Percentiles rank a stretch among this genome's conserved stretches.
These are phyloP conservation scores for Coemansia sp. DNA, from an alignment of 192 early-diverging fungal genomes.

Conservation along the genomic window DNA sequence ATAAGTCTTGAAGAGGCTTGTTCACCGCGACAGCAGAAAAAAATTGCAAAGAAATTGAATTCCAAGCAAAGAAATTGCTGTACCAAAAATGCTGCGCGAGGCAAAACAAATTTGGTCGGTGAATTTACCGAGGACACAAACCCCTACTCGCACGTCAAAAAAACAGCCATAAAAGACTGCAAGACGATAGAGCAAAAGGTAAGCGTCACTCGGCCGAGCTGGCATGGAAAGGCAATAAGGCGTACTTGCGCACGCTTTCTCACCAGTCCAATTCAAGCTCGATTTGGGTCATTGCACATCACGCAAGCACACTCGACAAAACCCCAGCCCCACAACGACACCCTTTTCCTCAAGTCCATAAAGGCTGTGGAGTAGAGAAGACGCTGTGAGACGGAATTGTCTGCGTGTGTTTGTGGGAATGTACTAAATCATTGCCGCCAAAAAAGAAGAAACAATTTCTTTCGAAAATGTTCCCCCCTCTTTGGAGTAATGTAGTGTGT, in stretches of 20 bases:
- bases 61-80: not conserved
- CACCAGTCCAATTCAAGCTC: constrained; percentile 17
- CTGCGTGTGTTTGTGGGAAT: constrained; percentile 18
- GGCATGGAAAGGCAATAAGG: constrained; percentile 1
- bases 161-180: not conserved
- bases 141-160: not conserved
- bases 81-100: not conserved
- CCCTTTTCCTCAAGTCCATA: too few species aligned
- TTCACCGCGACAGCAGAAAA: not conserved
- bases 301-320: constrained; percentile 24
- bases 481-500: not conserved
- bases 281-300: constrained; percentile 56
- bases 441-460: not conserved
- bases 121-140: constrained; percentile 1
- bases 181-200: not conserved
- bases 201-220: not conserved
- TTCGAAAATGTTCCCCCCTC: not conserved
- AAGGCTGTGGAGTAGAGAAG: not conserved
- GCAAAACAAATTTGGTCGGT: not conserved
- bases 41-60: not conserved
- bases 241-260: not conserved
- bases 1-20: not conserved
- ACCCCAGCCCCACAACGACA: not conserved
- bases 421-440: constrained; percentile 25
- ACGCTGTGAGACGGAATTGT: not conserved